Base-by-base conservation (phyloP, 768 basidiomycete genomes). In the Trichaptum fuscoviolaceum region DNA sequence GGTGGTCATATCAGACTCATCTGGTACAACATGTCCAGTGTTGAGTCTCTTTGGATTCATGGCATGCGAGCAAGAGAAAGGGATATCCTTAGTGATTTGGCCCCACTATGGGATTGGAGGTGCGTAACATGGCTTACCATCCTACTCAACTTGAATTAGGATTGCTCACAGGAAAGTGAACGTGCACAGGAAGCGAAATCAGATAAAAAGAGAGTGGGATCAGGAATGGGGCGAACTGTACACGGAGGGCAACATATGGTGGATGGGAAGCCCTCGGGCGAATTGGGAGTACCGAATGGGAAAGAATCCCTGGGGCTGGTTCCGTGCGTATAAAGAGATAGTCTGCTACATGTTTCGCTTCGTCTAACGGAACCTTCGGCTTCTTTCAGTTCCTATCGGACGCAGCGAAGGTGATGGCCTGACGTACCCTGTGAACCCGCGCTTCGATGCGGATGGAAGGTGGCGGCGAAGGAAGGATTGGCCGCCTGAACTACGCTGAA, bases 271-370 rank as follows among this genome's bases (percentile, higher is more conserved):
- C 69, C 67, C 70, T 59, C 75, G 80, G 62, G 79, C 77, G 58
- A 89, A 88, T 69, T 97, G 95, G 95, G 83, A 84, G 70, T 84
- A 86, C 62, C 88, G 90, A 58, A 96, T 98, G 93, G 95, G 95
- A 9, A 76, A 70, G 35, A 84, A 78, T 66, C 75, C 76, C 65
- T 81, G 83, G 74, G 85, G 87, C 52, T 97, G 95, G 95, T 81
- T 95, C 69, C 77, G 95, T 96, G 75, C 84, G 89, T 87, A 25
- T 57, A 25, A 59, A 12, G 42, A 52, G 42, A 52, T 60, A 36
- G 69, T 34, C 67, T 59, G 63, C 35, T 52, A 36, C 26, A 24
- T 35, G 30, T 25, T 64, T 12, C 18, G 6, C 18, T 30, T 26
- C 59, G 23, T 64, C 36, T 63, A 26, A 27, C 42, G 17, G 27